These are phyloP conservation scores for Sindora glabra DNA, from an alignment of 306 rosid species.

Conservation along the genomic window DNA sequence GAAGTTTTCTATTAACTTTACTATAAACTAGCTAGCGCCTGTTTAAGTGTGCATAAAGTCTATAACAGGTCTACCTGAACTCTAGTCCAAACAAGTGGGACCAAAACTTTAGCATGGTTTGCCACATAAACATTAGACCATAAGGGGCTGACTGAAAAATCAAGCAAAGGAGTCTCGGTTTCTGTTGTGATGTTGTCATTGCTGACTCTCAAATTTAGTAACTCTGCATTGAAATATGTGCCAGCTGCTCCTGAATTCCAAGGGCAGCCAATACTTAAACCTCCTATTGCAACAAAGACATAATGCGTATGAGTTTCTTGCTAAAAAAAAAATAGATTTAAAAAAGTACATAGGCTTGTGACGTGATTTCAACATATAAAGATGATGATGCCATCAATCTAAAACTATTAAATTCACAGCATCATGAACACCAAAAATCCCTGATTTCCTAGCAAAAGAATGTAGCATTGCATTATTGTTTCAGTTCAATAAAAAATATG, in stretches of 20 bases:
- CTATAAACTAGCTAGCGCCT: too few species aligned
- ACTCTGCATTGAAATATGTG: slow-evolving; percentile 85
- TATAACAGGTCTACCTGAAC: slow-evolving; percentile 62
- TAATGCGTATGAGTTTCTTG: slow-evolving; percentile 6
- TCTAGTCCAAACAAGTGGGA: slow-evolving; percentile 96
- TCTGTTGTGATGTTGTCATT: slow-evolving; percentile 92
- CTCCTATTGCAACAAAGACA: slow-evolving; percentile 55
- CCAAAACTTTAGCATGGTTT: slow-evolving; percentile 91
- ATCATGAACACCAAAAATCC: slow-evolving; percentile 2
- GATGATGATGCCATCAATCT: slow-evolving; percentile 2
- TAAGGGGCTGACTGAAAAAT: slow-evolving; percentile 75
- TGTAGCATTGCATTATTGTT: too few species aligned
- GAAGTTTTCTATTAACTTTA: too few species aligned
- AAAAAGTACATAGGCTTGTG: neutral
- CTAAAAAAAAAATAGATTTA: neutral
- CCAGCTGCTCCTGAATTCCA: slow-evolving; percentile 98
- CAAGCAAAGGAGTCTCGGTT: slow-evolving; percentile 97
- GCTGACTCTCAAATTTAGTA: slow-evolving; percentile 80
- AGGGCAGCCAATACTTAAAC: slow-evolving; percentile 86
- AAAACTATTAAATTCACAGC: slow-evolving; percentile 2
- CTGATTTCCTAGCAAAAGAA: too few species aligned
- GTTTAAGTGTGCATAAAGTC: neutral
- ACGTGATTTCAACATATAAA: slow-evolving; percentile 4
- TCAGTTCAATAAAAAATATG: too few species aligned
- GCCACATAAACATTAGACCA: slow-evolving; percentile 99